Evolutionary conservation across 371 early-diverging fungal species (phyloP).

Genomic region (Mortierella sp.): DNA sequence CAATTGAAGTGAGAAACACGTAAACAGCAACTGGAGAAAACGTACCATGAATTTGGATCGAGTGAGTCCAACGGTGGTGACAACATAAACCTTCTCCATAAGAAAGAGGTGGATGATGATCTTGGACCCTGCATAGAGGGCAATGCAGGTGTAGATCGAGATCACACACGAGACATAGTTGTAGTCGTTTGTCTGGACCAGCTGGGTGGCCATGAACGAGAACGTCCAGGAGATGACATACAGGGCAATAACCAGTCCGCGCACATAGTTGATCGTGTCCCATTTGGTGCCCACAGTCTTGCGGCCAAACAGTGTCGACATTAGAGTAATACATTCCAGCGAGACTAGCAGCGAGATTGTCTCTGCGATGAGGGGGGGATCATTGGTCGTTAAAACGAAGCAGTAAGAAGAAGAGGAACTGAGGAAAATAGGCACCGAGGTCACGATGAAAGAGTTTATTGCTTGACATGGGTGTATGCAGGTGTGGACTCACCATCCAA

Average conservation of each 20-base stretch:
- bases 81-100: constrained; percentile 62
- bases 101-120: constrained; percentile 60
- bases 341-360: constrained; percentile 16
- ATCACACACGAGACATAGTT: constrained; percentile 62
- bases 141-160: constrained; percentile 52
- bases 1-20: neutral
- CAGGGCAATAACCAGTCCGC: constrained; percentile 57
- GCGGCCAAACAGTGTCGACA: constrained; percentile 64
- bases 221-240: constrained; percentile 63
- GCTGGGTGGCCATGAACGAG: constrained; percentile 62
- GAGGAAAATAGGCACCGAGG: neutral
- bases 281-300: constrained; percentile 59
- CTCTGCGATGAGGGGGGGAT: constrained; percentile 3
- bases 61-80: constrained; percentile 21
- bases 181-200: constrained; percentile 64
- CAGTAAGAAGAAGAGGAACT: neutral
- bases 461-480: too few relatives aligned
- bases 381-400: neutral
- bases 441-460: neutral
- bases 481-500: neutral
- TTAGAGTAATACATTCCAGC: constrained; percentile 62
- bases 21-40: too few relatives aligned
- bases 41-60: constrained; percentile 13
- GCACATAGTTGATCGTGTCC: constrained; percentile 59
- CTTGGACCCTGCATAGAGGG: constrained; percentile 59